A percentile compares a stretch with the other conserved stretches of the same genome.
phyloP scores from a whole-genome alignment of 805 yeast genomes.

The Yarrowia sp. region DNA sequence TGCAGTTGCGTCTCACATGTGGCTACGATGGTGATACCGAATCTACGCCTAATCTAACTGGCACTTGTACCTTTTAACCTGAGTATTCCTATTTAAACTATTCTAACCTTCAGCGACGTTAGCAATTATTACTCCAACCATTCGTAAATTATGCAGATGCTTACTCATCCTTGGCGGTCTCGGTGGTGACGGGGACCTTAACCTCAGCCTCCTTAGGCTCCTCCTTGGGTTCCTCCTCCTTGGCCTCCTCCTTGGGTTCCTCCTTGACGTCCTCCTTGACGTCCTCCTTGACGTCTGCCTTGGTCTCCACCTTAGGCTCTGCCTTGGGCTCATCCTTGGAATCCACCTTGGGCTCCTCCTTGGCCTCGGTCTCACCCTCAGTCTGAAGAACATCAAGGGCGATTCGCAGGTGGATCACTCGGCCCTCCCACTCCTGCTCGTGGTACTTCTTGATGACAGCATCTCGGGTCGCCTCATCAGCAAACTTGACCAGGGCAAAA shows the following conservation, averaged over 20 bases:
- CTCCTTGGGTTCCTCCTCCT: not conserved
- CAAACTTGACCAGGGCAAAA: slow-evolving; percentile 57
- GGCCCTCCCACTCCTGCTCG: slow-evolving; percentile 61
- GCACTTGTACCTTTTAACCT: not conserved
- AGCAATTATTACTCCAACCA: slow-evolving; percentile 11
- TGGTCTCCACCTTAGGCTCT: not conserved
- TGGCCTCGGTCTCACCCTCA: slow-evolving; percentile 6
- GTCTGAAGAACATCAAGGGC: slow-evolving; percentile 46
- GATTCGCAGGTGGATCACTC: slow-evolving; percentile 51
- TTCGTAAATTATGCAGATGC: slow-evolving; percentile 15
- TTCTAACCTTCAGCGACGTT: slow-evolving; percentile 18
- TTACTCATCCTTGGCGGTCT: slow-evolving; percentile 14
- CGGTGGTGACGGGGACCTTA: not conserved
- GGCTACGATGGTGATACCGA: no score
- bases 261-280: not conserved
- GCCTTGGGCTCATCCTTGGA: not conserved
- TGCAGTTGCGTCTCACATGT: not conserved
- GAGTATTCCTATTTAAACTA: slow-evolving; percentile 10
- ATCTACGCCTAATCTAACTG: not conserved
- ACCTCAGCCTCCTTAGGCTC: not conserved
- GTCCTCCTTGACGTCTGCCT: not conserved
- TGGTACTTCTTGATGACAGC: slow-evolving; percentile 69
- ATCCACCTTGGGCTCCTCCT: not conserved
- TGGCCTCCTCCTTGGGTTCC: not conserved
- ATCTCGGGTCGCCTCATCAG: slow-evolving; percentile 58